Percentiles rank a stretch among this genome's conserved stretches.
Evolutionary conservation across 2,329 filamentous ascomycete genomes (phyloP).

Genomic region (Cordyceps cicadae): DNA sequence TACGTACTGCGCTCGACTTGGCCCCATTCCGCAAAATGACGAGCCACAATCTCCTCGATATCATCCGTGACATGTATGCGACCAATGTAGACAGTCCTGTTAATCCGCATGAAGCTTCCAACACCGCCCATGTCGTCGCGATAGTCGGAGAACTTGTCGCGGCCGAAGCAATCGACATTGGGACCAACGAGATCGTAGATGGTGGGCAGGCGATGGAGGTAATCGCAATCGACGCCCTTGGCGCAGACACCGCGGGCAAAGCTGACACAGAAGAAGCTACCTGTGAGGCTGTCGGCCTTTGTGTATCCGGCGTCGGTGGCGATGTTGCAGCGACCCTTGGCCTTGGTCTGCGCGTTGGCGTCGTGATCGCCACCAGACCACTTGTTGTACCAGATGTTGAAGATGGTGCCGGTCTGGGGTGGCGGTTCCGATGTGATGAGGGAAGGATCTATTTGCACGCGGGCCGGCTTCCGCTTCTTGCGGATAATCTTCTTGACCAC

Average conservation of each 20-base stretch:
- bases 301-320: slow-evolving; percentile 73
- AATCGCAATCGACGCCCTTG: slow-evolving; percentile 87
- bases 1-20: slow-evolving; percentile 66
- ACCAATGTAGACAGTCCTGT: slow-evolving; percentile 87
- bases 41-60: slow-evolving; percentile 89
- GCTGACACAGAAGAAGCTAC: slow-evolving; percentile 86
- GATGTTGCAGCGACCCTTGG: slow-evolving; percentile 80
- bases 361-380: slow-evolving; percentile 94
- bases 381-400: slow-evolving; percentile 99
- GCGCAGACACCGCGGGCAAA: slow-evolving; percentile 78
- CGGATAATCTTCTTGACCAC: slow-evolving; percentile 78
- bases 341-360: slow-evolving; percentile 76
- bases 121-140: slow-evolving; percentile 97
- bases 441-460: slow-evolving; percentile 81
- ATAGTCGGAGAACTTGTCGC: slow-evolving; percentile 89
- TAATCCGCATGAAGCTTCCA: slow-evolving; percentile 86
- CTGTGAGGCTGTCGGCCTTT: slow-evolving; percentile 64
- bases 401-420: slow-evolving; percentile 87
- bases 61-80: slow-evolving; percentile 93
- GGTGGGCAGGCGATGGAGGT: slow-evolving; percentile 79
- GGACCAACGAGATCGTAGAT: slow-evolving; percentile 86
- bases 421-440: slow-evolving; percentile 77
- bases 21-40: slow-evolving; percentile 96
- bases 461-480: slow-evolving; percentile 81
- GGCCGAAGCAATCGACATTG: slow-evolving; percentile 83